Conservation (phyloP, 805 yeast genomes). For the Saccharomycopsis sp. region DNA sequence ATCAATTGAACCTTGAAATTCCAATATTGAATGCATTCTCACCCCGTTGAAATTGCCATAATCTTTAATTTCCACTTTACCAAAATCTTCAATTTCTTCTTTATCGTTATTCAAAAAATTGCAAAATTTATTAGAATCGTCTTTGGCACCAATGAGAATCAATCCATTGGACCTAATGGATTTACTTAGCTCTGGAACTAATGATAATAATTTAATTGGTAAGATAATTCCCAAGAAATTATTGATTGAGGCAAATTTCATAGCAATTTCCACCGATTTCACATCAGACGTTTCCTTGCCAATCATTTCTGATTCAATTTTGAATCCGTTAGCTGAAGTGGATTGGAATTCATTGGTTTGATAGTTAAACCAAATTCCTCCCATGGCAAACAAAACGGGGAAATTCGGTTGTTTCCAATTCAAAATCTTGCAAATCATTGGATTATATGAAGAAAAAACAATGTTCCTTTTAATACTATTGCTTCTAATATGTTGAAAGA, state of each 20-base stretch:
- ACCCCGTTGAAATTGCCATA: conserved; percentile 47
- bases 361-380: conserved; percentile 39
- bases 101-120: conserved; percentile 3
- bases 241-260: conserved; percentile 68
- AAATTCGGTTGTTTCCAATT: conserved; percentile 99
- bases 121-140: conserved; percentile 22
- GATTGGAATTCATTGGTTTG: conserved; percentile 24
- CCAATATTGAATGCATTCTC: conserved; percentile 49
- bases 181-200: conserved; percentile 69
- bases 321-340: conserved; percentile 34
- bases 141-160: conserved; percentile 63
- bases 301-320: not conserved
- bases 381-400: conserved; percentile 82
- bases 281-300: conserved; percentile 28
- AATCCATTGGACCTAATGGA: conserved; percentile 73
- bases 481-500: conserved; percentile 64
- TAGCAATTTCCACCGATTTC: conserved; percentile 71
- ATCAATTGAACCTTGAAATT: conserved; percentile 53
- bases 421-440: conserved; percentile 82
- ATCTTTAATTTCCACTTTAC: conserved; percentile 13
- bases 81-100: conserved; percentile 5
- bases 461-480: conserved; percentile 44
- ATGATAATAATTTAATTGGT: conserved; percentile 54
- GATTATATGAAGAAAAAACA: conserved; percentile 77
- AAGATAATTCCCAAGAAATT: conserved; percentile 79